Base-by-base conservation (phyloP, 331 rosid genomes). In the Quercus phellos region DNA sequence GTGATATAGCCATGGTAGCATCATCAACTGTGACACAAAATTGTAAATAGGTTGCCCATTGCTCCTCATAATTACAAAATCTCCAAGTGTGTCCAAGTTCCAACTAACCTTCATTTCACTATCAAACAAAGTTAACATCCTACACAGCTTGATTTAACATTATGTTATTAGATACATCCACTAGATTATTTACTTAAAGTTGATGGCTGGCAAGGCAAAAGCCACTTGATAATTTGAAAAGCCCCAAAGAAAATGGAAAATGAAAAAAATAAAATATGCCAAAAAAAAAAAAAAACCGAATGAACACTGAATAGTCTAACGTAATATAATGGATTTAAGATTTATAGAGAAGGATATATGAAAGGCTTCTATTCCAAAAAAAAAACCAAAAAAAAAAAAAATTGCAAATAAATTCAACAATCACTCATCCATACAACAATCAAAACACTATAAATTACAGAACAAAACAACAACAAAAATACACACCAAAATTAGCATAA, bases 1-100 rank as follows among this genome's bases (percentile, higher is more conserved):
- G 99, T 75, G 99, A 95, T 79, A 95, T 95, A 69, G 97, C 94
- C 99, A 95, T 93, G 84, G 93, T 87, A 14, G 98, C 99, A 90
- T 95, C 99, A 86, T 95, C 99, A 51, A 95, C 96, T 1, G 99
- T 93, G 68, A 95, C 99, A 60, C 98, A 95, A 80, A 95, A 85
- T 95, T 92, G 85, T 95, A 95, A 78, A 95, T 96, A 21, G 99
- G 99, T 70, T 90, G 97, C 70, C 99, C 99, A 67, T 93, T 95
- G 88, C 98, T 95, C 86, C 99, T 88, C 99, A 95, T 93, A 43
- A 95, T 85, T 53, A 95, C 99, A 89, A 93, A 93, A 90, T 93
- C 97, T 84, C 98, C 98, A 74, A 93, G 98, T 0, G 99, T 91
- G 84, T 91, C 93, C 93, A 95, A 88, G 84, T 92, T 95, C 99